phyloP scores from a whole-genome alignment of 2,329 filamentous ascomycete species.

The Penicillium hesseltinei region DNA sequence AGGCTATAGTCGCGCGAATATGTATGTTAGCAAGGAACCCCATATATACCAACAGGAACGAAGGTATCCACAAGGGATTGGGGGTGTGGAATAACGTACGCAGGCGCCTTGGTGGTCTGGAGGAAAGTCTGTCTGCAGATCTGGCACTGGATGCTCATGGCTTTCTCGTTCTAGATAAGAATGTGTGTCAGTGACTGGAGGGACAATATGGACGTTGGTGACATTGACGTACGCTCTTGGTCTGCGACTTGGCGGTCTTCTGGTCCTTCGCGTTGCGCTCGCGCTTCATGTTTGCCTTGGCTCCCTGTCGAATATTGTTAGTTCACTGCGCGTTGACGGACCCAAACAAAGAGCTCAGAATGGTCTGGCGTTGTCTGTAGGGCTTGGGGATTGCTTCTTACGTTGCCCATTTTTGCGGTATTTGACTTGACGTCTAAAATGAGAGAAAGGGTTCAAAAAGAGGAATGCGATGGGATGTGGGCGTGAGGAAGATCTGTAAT shows the following conservation, averaged over 20 bases:
- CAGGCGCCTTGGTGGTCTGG: slow-evolving; percentile 70
- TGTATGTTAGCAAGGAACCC: slow-evolving; percentile 9
- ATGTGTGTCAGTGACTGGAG: slow-evolving; percentile 6
- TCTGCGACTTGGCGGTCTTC: slow-evolving; percentile 62
- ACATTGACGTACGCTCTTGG: slow-evolving; percentile 61
- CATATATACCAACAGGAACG: not conserved
- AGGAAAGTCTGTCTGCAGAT: slow-evolving; percentile 77
- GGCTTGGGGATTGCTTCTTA: slow-evolving; percentile 11
- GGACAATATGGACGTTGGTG: not conserved
- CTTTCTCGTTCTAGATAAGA: slow-evolving; percentile 63
- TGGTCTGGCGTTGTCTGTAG: not conserved
- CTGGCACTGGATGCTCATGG: slow-evolving; percentile 73
- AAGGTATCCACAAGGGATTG: not conserved
- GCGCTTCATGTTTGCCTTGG: slow-evolving; percentile 69
- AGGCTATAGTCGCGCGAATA: slow-evolving; percentile 39
- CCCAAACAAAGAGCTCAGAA: not conserved
- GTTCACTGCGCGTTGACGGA: slow-evolving; percentile 5
- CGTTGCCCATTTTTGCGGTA: slow-evolving; percentile 26
- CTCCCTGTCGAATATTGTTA: slow-evolving; percentile 44
- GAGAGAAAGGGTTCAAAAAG: slow-evolving; percentile 30
- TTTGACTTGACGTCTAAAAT: slow-evolving; percentile 32
- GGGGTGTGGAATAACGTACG: slow-evolving; percentile 31
- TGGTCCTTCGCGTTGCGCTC: slow-evolving; percentile 67
- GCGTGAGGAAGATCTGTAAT: slow-evolving; percentile 6
- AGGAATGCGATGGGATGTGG: slow-evolving; percentile 19